These are phyloP conservation scores for Calonectria pseudoturangicola DNA, from an alignment of 2,329 filamentous ascomycete species.

Conservation along the genomic window DNA sequence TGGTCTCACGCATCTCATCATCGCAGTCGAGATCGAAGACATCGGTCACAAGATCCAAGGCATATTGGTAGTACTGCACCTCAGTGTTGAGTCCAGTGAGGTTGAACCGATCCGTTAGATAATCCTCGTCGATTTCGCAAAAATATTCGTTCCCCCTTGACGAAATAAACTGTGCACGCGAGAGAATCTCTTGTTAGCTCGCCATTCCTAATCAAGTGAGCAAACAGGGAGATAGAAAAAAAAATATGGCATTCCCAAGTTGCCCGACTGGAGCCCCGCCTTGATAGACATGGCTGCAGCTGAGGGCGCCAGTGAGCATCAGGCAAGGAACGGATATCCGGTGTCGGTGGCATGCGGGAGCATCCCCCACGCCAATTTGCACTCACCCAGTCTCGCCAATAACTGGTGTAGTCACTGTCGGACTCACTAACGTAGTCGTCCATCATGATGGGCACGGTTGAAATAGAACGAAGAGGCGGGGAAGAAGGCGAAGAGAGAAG, in stretches of 20 bases:
- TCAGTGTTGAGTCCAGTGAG: constrained; percentile 97
- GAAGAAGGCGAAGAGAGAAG: constrained; percentile 31
- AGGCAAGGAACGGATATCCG: constrained; percentile 5
- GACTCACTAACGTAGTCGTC: constrained; percentile 99
- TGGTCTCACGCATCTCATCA: constrained; percentile 97
- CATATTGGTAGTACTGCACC: constrained; percentile 99
- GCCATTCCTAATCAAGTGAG: background rate
- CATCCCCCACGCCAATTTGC: background rate
- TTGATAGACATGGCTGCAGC: constrained; percentile 17
- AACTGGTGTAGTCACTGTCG: constrained; percentile 99
- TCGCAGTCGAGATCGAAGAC: constrained; percentile 99
- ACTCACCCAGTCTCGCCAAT: constrained; percentile 99
- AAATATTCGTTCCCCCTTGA: constrained; percentile 99
- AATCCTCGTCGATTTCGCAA: constrained; percentile 99
- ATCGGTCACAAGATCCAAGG: constrained; percentile 96
- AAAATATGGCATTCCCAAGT: constrained; percentile 29
- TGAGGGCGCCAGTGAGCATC: constrained; percentile 15
- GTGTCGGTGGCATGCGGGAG: constrained; percentile 7
- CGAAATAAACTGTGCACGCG: constrained; percentile 87
- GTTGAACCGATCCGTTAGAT: constrained; percentile 98
- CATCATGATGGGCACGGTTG: constrained; percentile 73
- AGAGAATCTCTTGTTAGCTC: constrained; percentile 43
- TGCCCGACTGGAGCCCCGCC: constrained; percentile 38
- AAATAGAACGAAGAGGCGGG: constrained; percentile 13
- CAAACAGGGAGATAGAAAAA: background rate